phyloP scores from a whole-genome alignment of 2,329 filamentous ascomycete species.

The Sarocladiaceae sp. region DNA sequence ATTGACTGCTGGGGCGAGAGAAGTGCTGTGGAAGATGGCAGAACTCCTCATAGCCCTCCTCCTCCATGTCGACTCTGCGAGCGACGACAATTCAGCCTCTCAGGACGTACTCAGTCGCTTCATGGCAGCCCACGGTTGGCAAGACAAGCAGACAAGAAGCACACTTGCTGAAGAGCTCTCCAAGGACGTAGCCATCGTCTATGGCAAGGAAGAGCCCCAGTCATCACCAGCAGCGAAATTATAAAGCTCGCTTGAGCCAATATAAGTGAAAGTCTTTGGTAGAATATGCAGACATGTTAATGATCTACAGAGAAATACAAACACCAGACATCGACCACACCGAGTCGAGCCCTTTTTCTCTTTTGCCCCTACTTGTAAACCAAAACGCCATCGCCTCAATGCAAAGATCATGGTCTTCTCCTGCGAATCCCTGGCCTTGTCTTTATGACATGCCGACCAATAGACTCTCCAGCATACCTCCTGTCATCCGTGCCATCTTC shows the following conservation, averaged over 20 bases:
- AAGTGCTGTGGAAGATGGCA: slow-evolving; percentile 37
- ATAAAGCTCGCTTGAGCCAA: neutral
- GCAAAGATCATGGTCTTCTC: neutral
- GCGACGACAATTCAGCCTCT: slow-evolving; percentile 30
- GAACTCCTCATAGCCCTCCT: slow-evolving; percentile 40
- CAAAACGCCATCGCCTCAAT: slow-evolving; percentile 9
- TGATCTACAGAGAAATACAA: slow-evolving; percentile 2
- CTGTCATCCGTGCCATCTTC: slow-evolving; percentile 75
- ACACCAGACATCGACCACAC: slow-evolving; percentile 3
- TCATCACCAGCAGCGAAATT: slow-evolving; percentile 5
- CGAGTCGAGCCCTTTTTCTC: neutral
- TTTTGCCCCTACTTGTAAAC: neutral
- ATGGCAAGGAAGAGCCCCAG: slow-evolving; percentile 21
- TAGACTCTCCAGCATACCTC: slow-evolving; percentile 78
- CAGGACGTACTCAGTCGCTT: slow-evolving; percentile 37
- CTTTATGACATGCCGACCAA: slow-evolving; percentile 33
- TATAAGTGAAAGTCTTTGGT: neutral
- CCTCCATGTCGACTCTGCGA: slow-evolving; percentile 34
- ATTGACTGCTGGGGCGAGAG: slow-evolving; percentile 42
- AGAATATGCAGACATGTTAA: neutral
- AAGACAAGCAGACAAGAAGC: slow-evolving; percentile 17
- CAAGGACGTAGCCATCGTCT: slow-evolving; percentile 30
- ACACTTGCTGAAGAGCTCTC: slow-evolving; percentile 22
- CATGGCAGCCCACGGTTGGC: slow-evolving; percentile 17
- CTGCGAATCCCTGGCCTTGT: neutral